Percentiles rank a stretch among this genome's conserved stretches.
Evolutionary conservation across 2,329 filamentous ascomycete species (phyloP).

Genomic region (Lasiodiplodia gonubiensis): DNA sequence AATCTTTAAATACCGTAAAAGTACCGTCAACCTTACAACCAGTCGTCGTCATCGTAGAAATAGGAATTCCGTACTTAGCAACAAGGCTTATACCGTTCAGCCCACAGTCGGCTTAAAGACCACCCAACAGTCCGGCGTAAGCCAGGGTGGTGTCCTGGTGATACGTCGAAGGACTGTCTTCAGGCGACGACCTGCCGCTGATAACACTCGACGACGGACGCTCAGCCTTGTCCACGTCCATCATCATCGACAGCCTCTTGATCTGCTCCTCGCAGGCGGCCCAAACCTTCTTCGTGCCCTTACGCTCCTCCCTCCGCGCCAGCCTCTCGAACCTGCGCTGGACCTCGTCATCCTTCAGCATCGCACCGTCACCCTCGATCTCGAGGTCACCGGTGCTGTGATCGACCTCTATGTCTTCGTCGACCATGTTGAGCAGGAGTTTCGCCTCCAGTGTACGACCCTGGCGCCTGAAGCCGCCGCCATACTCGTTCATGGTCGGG

Average conservation of each 20-base stretch:
- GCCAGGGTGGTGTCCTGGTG: neutral
- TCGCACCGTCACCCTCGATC: neutral
- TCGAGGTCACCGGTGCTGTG: neutral
- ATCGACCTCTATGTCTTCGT: neutral
- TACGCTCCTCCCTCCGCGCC: neutral
- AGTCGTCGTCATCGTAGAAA: neutral
- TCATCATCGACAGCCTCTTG: neutral
- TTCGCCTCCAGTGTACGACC: slow-evolving; percentile 20
- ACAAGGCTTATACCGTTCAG: neutral
- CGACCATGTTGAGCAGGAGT: neutral
- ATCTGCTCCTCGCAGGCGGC: slow-evolving; percentile 10
- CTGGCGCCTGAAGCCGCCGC: slow-evolving; percentile 10
- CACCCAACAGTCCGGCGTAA: neutral
- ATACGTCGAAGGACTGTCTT: neutral
- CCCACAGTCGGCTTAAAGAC: neutral
- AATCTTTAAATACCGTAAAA: neutral
- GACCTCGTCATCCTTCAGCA: neutral
- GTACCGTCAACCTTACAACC: neutral
- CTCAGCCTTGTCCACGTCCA: neutral
- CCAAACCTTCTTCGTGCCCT: slow-evolving; percentile 2
- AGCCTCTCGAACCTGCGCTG: neutral
- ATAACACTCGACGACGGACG: neutral
- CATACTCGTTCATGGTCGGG: neutral
- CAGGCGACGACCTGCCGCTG: neutral
- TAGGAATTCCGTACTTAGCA: neutral